Conservation (phyloP, 2,329 filamentous ascomycete genomes). For the Pseudogymnoascus sp. region DNA sequence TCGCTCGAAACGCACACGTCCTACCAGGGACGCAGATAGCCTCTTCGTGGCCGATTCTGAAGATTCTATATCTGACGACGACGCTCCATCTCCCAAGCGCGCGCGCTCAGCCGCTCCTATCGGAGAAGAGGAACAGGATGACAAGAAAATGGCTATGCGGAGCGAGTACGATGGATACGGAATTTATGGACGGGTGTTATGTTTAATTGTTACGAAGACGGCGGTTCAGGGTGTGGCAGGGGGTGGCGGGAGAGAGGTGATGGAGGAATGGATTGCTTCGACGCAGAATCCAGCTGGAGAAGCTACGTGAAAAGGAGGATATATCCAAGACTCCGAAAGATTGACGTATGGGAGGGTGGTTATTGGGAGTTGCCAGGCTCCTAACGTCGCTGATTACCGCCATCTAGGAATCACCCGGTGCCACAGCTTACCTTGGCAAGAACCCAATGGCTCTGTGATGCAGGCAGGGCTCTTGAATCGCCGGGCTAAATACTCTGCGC, state of each 20-base stretch:
- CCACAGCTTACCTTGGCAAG: not conserved
- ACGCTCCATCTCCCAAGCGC: constrained; percentile 38
- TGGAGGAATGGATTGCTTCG: constrained; percentile 79
- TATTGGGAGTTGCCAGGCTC: not conserved
- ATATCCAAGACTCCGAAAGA: not conserved
- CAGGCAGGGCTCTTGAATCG: not conserved
- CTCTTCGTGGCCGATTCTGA: constrained; percentile 12
- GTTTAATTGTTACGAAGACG: constrained; percentile 64
- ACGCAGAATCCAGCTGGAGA: constrained; percentile 51
- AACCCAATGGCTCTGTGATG: not conserved
- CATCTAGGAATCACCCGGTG: not conserved
- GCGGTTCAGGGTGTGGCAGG: constrained; percentile 21
- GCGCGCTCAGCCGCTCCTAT: constrained; percentile 31
- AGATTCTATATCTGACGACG: constrained; percentile 22
- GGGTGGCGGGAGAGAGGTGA: constrained; percentile 55
- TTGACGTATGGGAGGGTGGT: not conserved
- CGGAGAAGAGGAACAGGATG: constrained; percentile 50
- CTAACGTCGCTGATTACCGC: not conserved
- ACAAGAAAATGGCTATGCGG: constrained; percentile 83
- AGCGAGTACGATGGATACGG: constrained; percentile 92
- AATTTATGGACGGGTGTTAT: constrained; percentile 89
- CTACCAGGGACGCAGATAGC: constrained; percentile 20
- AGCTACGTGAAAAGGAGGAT: constrained; percentile 11
- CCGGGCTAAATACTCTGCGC: too few relatives aligned
- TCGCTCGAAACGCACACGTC: constrained; percentile 22